Base-by-base conservation (phyloP, 2,329 filamentous ascomycete genomes). In the Pseudomassariella vexata region DNA sequence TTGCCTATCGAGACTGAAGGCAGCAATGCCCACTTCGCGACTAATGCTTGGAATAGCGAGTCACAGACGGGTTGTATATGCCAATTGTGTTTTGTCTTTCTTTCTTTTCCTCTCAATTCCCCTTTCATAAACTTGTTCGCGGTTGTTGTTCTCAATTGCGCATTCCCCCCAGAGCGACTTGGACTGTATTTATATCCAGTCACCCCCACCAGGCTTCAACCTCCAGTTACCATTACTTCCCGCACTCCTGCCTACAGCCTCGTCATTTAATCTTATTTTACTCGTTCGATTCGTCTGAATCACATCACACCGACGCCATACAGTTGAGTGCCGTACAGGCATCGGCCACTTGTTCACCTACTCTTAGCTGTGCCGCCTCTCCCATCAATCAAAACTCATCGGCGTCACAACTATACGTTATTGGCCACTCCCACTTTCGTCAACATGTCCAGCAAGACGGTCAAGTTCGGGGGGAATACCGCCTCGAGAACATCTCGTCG, bases 21-120 rank as follows among this genome's bases (percentile, higher is more conserved):
- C 35, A 37, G 35, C 35, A 37, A 24, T 34, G 25, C 35, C 30
- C 35, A 30, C 28, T 37, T 25, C 30, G 28, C 27, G 18, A 12
- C 18, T n/a, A 12, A 22, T 17, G 17, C 18, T 25, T 37, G 26
- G 27, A 26, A 34, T 26, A 37, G 28, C 22, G 32, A 23, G 21
- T 27, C 24, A 7, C n/a, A 20, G 12, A 16, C 23, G 21, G 28
- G 18, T 33, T 27, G 35, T 16, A 29, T 25, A 30, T 37, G 35
- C 25, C 26, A 30, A 34, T 27, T 27, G 10, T 11, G 19, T n/a
- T 14, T 16, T 24, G 10, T 19, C 30, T 14, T 20, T 30, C 17
- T 17, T 23, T 21, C 21, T 30, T 25, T 34, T 30, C 16, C n/a
- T 26, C 25, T 33, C 17, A 8, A 9, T 11, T 17, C 17, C 18